A percentile compares a stretch with the other conserved stretches of the same genome.
These are phyloP conservation scores for Dacryopinax spathularia DNA, from an alignment of 768 basidiomycete genomes.

Conservation along the genomic window DNA sequence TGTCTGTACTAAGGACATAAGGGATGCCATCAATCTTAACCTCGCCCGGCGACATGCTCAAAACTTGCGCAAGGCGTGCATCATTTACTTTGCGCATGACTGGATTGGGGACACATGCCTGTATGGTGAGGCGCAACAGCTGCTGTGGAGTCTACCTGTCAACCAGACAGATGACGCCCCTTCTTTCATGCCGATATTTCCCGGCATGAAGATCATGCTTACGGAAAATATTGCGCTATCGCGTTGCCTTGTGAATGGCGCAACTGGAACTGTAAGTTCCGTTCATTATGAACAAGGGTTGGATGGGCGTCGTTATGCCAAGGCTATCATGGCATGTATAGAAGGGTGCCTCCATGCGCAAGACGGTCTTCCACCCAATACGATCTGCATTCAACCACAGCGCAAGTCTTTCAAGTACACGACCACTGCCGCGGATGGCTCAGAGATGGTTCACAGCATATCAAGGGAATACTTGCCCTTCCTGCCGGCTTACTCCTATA, in stretches of 20 bases:
- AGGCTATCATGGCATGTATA: background rate
- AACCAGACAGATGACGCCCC: background rate
- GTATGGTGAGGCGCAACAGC: background rate
- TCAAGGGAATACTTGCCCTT: background rate
- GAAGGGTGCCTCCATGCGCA: background rate
- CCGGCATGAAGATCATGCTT: conserved; percentile 5
- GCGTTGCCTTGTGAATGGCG: background rate
- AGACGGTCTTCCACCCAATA: background rate
- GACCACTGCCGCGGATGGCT: background rate
- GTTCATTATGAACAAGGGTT: background rate
- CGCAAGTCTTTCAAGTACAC: background rate
- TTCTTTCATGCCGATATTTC: background rate
- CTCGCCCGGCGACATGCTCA: background rate
- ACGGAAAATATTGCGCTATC: background rate
- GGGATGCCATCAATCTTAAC: background rate
- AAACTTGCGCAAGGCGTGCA: background rate
- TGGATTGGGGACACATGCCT: background rate
- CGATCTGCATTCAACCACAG: background rate
- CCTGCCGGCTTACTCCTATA: background rate
- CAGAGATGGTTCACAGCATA: background rate
- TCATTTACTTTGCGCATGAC: background rate
- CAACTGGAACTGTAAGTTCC: background rate
- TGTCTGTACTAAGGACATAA: background rate
- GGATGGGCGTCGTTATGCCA: background rate
- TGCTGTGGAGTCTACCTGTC: background rate